Base-by-base conservation (phyloP, 495 filamentous ascomycete genomes). In the Penicillium chermesinum region DNA sequence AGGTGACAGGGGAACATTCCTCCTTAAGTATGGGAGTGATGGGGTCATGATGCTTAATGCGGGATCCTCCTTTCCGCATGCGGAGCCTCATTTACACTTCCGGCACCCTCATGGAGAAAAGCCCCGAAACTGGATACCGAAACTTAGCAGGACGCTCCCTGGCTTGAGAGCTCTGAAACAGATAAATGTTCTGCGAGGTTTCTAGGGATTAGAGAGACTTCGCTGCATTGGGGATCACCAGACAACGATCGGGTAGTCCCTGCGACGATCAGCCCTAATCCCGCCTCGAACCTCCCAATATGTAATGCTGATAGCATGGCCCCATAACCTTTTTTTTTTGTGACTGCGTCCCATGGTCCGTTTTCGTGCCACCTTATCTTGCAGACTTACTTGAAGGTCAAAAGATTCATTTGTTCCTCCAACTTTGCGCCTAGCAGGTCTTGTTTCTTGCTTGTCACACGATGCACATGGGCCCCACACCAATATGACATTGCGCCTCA, bases 291-390 rank as follows among this genome's bases (percentile, higher is more conserved):
- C 48, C 48, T 38, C 38, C 17, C 20, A 7, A 16, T 62, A 63
- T 63, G 62, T 67, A 69, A 69, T 67, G 45, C 55, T 65, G 64
- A 69, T 67, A 57, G 39, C 57, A 62, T 61, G 22, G 30, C 38
- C 48, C n/a, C 38, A 14, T 53, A 47, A 49, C 41, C 37, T 33
- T 46, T 50, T 47, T 56, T 33, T 46, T 50, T 47, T 56, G 57
- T 69, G 64, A 66, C 57, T 54, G 45, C 52, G 54, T 57, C 69
- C 64, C 69, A 65, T 69, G 69, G 59, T 57, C 66, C 69, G 64
- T 65, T 71, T 71, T 61, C 69, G 57, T 65, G 56, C 62, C 50
- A 62, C 53, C 56, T 43, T 40, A 60, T 52, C 50, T 18, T 21
- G 51, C 17, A 22, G 40, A 41, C 38, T 33, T 61, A 64, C 55